phyloP scores from a whole-genome alignment of 2,329 filamentous ascomycete species.

The Ophioceras dolichostomum region DNA sequence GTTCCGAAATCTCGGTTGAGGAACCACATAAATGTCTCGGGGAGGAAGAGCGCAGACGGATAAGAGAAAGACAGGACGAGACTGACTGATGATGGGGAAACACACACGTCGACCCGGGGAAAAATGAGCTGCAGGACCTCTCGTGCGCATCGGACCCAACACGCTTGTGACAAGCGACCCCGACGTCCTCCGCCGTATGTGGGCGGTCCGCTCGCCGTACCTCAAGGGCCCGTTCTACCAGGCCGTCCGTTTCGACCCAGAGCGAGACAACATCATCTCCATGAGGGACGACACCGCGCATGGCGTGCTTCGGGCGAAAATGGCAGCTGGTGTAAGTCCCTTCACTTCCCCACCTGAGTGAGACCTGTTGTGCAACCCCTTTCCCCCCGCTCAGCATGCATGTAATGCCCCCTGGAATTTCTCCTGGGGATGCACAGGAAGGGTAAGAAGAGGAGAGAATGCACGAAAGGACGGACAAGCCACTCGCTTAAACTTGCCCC shows the following conservation, averaged over 20 bases:
- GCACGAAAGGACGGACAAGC: too few relatives aligned
- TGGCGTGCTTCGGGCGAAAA: conserved; percentile 26
- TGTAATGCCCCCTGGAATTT: too few relatives aligned
- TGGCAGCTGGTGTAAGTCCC: conserved; percentile 26
- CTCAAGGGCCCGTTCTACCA: conserved; percentile 23
- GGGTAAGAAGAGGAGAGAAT: too few relatives aligned
- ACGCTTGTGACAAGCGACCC: conserved; percentile 14
- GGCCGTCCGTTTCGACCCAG: conserved; percentile 22
- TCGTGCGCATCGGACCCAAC: conserved; percentile 15
- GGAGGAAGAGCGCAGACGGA: not conserved
- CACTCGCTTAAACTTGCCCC: not conserved
- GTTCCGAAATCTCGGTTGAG: not conserved
- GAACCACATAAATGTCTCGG: not conserved
- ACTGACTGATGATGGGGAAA: not conserved
- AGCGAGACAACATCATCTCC: conserved; percentile 22
- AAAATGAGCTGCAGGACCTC: conserved; percentile 8
- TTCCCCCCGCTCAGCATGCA: too few relatives aligned
- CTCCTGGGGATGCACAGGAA: too few relatives aligned
- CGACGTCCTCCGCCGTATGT: conserved; percentile 16
- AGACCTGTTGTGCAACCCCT: too few relatives aligned
- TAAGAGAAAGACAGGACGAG: not conserved
- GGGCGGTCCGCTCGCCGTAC: conserved; percentile 22
- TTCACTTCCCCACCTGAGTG: conserved; percentile 1
- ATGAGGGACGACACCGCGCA: conserved; percentile 21
- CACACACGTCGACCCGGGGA: not conserved